Conservation (phyloP, 2,329 filamentous ascomycete species). For the Paracoccidioides brasiliensis region DNA sequence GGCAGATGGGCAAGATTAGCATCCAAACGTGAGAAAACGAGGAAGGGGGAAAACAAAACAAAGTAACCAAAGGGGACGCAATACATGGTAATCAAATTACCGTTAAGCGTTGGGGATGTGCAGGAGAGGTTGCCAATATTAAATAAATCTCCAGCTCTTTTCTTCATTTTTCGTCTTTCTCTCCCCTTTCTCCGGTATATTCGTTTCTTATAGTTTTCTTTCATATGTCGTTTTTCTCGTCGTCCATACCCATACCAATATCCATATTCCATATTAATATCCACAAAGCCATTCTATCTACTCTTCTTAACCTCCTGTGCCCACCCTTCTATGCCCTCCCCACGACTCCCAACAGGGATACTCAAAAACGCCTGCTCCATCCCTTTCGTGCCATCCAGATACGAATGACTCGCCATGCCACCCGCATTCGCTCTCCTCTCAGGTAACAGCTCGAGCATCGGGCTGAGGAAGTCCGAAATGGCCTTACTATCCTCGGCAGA, state of each 20-base stretch:
- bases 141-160: not conserved
- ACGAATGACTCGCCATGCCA: constrained; percentile 77
- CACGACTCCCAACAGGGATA: constrained; percentile 64
- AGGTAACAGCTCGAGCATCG: constrained; percentile 82
- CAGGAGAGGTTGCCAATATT: no score
- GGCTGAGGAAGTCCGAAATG: constrained; percentile 69
- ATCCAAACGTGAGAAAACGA: no score
- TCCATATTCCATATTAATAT: not conserved
- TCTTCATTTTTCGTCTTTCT: not conserved
- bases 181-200: not conserved
- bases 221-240: not conserved
- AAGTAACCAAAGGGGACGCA: no score
- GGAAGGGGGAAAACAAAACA: no score
- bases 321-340: constrained; percentile 93
- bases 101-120: no score
- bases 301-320: constrained; percentile 68
- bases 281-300: constrained; percentile 34
- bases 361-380: constrained; percentile 72
- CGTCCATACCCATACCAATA: no score
- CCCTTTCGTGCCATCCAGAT: constrained; percentile 72
- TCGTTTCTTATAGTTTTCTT: not conserved
- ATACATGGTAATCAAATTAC: no score
- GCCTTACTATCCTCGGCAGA: constrained; percentile 65
- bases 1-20: no score
- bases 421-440: constrained; percentile 88